Evolutionary conservation across 257 asterid genomes (phyloP).

Genomic region (Capsicum rhomboideum): DNA sequence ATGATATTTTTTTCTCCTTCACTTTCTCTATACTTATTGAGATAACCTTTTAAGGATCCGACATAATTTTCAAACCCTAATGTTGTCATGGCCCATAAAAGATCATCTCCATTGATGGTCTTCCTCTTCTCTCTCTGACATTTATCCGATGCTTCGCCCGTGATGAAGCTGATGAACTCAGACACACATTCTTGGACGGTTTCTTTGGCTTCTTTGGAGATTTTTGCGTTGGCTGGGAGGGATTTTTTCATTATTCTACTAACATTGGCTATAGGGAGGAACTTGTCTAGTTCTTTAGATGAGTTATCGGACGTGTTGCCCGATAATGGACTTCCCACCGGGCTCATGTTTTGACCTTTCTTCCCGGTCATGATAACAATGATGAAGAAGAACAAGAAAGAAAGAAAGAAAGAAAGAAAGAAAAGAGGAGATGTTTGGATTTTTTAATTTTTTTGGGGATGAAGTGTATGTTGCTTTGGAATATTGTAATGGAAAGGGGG

Average conservation of each 20-base stretch:
- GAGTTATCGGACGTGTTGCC: neutral
- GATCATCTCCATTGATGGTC: conserved; percentile 52
- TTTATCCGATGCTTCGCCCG: conserved; percentile 59
- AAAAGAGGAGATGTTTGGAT: neutral
- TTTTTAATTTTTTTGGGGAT: neutral
- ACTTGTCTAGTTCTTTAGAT: conserved; percentile 27
- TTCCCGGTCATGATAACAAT: conserved; percentile 18
- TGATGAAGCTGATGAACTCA: conserved; percentile 56
- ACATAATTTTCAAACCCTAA: conserved; percentile 49
- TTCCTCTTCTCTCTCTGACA: conserved; percentile 55
- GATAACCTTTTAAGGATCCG: conserved; percentile 30
- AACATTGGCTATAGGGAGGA: conserved; percentile 49
- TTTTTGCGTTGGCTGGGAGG: conserved; percentile 55
- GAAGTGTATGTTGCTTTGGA: neutral
- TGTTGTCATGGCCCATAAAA: conserved; percentile 57
- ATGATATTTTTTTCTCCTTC: conserved; percentile 27
- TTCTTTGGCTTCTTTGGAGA: conserved; percentile 55
- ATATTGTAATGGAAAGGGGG: neutral
- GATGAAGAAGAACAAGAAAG: neutral
- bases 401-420: neutral
- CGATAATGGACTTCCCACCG: neutral
- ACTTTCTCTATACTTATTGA: conserved; percentile 29
- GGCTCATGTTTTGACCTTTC: conserved; percentile 21
- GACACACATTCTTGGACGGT: conserved; percentile 51
- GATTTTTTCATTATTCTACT: conserved; percentile 55